Base-by-base conservation (phyloP, 2,329 filamentous ascomycete genomes). In the Nemania sp. region DNA sequence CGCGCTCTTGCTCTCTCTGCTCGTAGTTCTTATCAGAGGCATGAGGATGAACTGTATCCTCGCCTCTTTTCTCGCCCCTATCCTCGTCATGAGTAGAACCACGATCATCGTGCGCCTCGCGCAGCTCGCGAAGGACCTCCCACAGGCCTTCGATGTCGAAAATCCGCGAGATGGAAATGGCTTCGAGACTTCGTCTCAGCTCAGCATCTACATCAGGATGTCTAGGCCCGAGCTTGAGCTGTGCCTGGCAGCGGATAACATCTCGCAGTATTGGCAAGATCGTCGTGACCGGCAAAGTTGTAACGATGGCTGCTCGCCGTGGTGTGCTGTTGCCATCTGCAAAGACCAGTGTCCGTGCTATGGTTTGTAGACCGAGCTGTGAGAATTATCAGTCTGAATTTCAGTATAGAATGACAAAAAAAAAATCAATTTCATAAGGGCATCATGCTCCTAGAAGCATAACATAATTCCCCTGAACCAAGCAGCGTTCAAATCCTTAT, bases 61-160 rank as follows among this genome's bases (percentile, higher is more conserved):
- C 33, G 33, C 33, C 15, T 9, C n/a, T 33, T 14, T 49, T 43
- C 43, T 47, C 30, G 22, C 49, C 34, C 17, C 15, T 23, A 44
- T 40, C 23, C 11, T 23, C 22, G 42, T 22, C 20, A 41, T 44
- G 14, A 34, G 31, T 9, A 31, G n/a, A n/a, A n/a, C n/a, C n/a
- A 5, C 8, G 4, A 31, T 31, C 28, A 31, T 20, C 9, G 15
- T 20, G 19, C 6, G 22, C 36, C 47, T 77, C 47, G 41, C 77
- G 73, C 30, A 83, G 60, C 60, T 86, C 83, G 2, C 65, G 68
- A 28, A 86, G 61, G 1, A 81, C 81, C 64, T 86, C 81, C 74
- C 74, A 78, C 15, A 86, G 61, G 0, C 83, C 83, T 40, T 83
- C 76, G 9, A 83, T 60, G 54, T 84, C 81, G 59, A 86, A 86